phyloP scores from a whole-genome alignment of 2,329 filamentous ascomycete genomes.

The Pyricularia sp. region DNA sequence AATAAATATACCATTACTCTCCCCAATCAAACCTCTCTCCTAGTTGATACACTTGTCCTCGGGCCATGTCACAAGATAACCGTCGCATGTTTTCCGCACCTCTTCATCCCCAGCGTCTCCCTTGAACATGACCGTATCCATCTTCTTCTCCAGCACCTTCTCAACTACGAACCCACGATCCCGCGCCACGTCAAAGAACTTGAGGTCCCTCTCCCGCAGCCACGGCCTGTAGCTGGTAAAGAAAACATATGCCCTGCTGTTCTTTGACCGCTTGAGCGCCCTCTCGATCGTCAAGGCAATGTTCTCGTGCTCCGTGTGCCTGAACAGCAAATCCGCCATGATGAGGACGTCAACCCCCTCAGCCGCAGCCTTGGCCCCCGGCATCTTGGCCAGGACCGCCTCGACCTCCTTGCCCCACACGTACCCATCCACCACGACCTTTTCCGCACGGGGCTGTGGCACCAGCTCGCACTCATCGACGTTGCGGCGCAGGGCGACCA shows the following conservation, averaged over 20 bases:
- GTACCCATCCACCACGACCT: constrained; percentile 54
- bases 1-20: background rate
- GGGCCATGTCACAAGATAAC: constrained; percentile 64
- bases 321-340: constrained; percentile 82
- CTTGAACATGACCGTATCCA: constrained; percentile 85
- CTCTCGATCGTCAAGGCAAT: constrained; percentile 62
- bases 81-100: constrained; percentile 73
- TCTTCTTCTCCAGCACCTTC: constrained; percentile 70
- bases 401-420: constrained; percentile 68
- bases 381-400: constrained; percentile 49
- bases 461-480: constrained; percentile 49
- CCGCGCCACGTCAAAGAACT: constrained; percentile 72
- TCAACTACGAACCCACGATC: constrained; percentile 65
- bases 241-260: constrained; percentile 69
- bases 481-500: constrained; percentile 71
- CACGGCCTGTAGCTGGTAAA: constrained; percentile 93
- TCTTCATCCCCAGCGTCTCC: constrained; percentile 78
- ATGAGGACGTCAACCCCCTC: constrained; percentile 69
- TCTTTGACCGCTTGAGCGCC: constrained; percentile 48
- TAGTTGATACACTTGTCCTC: constrained; percentile 11
- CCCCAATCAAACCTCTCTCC: background rate
- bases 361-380: constrained; percentile 13
- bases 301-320: constrained; percentile 77
- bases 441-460: background rate
- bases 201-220: constrained; percentile 75